Evolutionary conservation across 164 flowering plant species (phyloP).

Genomic region (Vitis vinifera): ASM3070453v1 NC_081817.1:15492501-15493000

Average conservation of each 20-base stretch:
- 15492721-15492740: slow-evolving; percentile 97
- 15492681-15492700: slow-evolving; percentile 81
- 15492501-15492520: slow-evolving; percentile 82
- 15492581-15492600: slow-evolving; percentile 99
- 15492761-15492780: slow-evolving; percentile 96
- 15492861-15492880: too few relatives aligned
- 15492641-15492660: slow-evolving; percentile 94
- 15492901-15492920: too few relatives aligned
- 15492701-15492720: slow-evolving; percentile 97
- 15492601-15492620: slow-evolving; percentile 98
- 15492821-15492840: slow-evolving; percentile 99
- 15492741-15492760: slow-evolving; percentile 99
- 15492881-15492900: too few relatives aligned
- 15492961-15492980: too few relatives aligned
- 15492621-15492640: slow-evolving; percentile 92
- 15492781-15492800: slow-evolving; percentile 97
- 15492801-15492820: slow-evolving; percentile 91
- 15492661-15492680: slow-evolving; percentile 71
- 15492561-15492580: slow-evolving; percentile 83
- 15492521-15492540: slow-evolving; percentile 92
- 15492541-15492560: slow-evolving; percentile 51
- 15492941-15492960: too few relatives aligned
- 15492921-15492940: too few relatives aligned
- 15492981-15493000: too few relatives aligned
- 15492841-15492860: slow-evolving; percentile 69